Evolutionary conservation across 352 stramenopile species (phyloP).

Genomic region (Pythium vanterpoolii): DNA sequence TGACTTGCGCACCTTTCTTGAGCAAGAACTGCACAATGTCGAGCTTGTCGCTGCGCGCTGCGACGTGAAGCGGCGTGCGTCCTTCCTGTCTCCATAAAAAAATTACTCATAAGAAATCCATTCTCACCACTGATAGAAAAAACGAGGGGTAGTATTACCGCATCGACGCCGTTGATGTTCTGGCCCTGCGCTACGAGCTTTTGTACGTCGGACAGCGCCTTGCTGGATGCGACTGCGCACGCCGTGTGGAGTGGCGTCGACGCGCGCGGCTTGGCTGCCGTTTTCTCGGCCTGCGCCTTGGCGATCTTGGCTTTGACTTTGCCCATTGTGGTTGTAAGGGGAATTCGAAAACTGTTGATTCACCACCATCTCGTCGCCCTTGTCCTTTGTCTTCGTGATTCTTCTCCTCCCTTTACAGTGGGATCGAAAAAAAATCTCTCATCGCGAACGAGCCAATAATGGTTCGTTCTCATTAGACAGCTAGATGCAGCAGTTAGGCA

Average conservation of each 20-base stretch:
- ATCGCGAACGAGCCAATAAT: too few relatives aligned
- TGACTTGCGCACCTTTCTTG: conserved; percentile 14
- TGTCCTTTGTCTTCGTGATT: too few relatives aligned
- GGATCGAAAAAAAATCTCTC: too few relatives aligned
- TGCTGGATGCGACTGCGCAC: neutral
- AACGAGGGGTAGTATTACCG: too few relatives aligned
- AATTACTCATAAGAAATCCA: too few relatives aligned
- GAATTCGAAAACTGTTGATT: too few relatives aligned
- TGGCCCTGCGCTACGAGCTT: conserved; percentile 11
- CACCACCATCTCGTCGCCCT: too few relatives aligned
- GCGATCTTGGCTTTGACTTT: neutral
- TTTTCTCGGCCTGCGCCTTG: neutral
- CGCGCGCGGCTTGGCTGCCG: neutral
- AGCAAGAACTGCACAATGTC: conserved; percentile 13
- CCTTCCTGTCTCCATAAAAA: neutral
- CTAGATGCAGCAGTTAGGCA: too few relatives aligned
- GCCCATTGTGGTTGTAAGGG: too few relatives aligned
- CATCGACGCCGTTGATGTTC: conserved; percentile 3
- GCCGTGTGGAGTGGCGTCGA: conserved; percentile 8
- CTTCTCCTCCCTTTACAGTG: too few relatives aligned
- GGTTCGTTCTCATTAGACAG: too few relatives aligned
- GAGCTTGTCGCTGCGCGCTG: conserved; percentile 14
- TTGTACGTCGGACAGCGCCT: conserved; percentile 1
- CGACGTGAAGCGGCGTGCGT: conserved; percentile 14
- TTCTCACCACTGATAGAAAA: too few relatives aligned